Conservation (phyloP, 768 basidiomycete species). For the Leccinum aurantiacum region DNA sequence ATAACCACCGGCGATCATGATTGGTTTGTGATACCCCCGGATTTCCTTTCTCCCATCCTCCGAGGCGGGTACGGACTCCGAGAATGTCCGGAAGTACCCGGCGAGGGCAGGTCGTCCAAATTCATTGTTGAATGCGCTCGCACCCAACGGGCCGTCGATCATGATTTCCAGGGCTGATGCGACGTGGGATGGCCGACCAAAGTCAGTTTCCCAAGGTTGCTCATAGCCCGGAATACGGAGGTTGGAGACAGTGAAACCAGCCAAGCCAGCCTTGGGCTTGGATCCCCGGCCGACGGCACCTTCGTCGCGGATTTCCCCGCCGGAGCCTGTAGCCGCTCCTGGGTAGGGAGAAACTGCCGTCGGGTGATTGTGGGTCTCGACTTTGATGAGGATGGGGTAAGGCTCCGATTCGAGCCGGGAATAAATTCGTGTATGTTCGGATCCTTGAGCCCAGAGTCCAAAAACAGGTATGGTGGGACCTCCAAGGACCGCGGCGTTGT, state of each 20-base stretch:
- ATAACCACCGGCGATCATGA: constrained; percentile 98
- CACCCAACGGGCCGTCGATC: constrained; percentile 93
- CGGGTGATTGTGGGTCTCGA: constrained; percentile 99
- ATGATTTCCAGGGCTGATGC: constrained; percentile 95
- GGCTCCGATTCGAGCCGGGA: constrained; percentile 54
- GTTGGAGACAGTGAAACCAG: constrained; percentile 93
- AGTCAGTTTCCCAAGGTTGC: constrained; percentile 96
- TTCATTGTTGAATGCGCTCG: constrained; percentile 97
- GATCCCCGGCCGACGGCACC: constrained; percentile 95
- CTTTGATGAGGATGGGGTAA: constrained; percentile 92
- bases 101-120: constrained; percentile 91
- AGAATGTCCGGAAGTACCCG: constrained; percentile 95
- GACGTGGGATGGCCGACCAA: constrained; percentile 87
- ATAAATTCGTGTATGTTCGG: constrained; percentile 47
- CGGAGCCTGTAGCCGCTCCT: constrained; percentile 98
- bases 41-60: constrained; percentile 56
- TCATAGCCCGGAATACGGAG: constrained; percentile 86
- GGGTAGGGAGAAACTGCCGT: constrained; percentile 98
- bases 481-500: constrained; percentile 93
- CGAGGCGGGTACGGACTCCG: constrained; percentile 65
- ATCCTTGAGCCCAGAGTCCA: constrained; percentile 42
- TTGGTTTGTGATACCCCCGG: constrained; percentile 98
- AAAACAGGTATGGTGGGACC: constrained; percentile 74
- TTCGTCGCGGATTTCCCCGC: constrained; percentile 98
- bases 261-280: constrained; percentile 91